phyloP scores from a whole-genome alignment of 2,329 filamentous ascomycete species.

The Endoconidiophora laricicola region DNA sequence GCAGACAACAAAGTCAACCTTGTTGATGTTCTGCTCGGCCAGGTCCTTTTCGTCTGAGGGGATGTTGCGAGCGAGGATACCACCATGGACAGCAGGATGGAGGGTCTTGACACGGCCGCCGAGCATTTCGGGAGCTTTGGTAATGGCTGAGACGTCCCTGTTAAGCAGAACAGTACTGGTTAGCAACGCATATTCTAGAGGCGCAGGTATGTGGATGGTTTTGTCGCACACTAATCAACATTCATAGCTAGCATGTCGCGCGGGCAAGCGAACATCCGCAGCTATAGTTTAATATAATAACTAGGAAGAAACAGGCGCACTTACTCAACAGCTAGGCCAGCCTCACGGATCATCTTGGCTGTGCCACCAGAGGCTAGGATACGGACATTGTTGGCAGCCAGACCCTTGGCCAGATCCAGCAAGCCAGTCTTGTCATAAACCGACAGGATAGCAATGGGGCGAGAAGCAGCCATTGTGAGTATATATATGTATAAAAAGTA shows the following conservation, averaged over 20 bases:
- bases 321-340: conserved; percentile 87
- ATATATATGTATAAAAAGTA: neutral
- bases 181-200: neutral
- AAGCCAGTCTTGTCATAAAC: conserved; percentile 98
- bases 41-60: conserved; percentile 95
- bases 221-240: too few species aligned
- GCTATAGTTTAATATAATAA: neutral
- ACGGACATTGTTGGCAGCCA: conserved; percentile 76
- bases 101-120: conserved; percentile 77
- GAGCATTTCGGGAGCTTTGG: conserved; percentile 92
- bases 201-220: neutral
- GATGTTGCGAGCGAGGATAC: conserved; percentile 85
- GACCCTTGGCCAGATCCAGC: conserved; percentile 78
- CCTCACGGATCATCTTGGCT: conserved; percentile 90
- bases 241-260: neutral
- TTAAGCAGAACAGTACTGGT: neutral
- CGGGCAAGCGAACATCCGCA: neutral
- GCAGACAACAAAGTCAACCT: conserved; percentile 92
- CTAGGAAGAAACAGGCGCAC: conserved; percentile 18
- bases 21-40: conserved; percentile 83
- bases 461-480: conserved; percentile 24
- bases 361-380: conserved; percentile 92
- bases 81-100: conserved; percentile 79
- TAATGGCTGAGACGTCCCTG: conserved; percentile 95
- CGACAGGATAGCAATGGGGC: conserved; percentile 74